These are phyloP conservation scores for Penicillium roqueforti DNA, from an alignment of 495 filamentous ascomycete species.

Conservation along the genomic window DNA sequence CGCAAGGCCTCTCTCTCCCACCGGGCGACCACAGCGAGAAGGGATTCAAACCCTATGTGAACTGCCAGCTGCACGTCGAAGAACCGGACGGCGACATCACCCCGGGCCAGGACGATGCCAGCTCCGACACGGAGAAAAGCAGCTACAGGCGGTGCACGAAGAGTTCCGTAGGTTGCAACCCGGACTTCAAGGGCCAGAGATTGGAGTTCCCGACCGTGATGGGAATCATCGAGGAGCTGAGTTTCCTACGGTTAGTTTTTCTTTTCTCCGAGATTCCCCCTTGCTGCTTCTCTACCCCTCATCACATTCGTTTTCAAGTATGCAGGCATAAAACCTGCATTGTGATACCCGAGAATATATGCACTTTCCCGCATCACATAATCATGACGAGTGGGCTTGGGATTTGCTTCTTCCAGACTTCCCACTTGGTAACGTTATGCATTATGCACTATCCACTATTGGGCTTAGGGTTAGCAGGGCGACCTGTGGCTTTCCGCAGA, in stretches of 20 bases:
- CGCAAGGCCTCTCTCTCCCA: conserved; percentile 49
- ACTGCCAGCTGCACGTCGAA: conserved; percentile 76
- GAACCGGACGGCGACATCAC: conserved; percentile 35
- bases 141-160: conserved; percentile 69
- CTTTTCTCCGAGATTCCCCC: not conserved
- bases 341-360: conserved; percentile 5
- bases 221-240: conserved; percentile 70
- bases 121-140: conserved; percentile 45
- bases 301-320: not conserved
- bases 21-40: conserved; percentile 49
- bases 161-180: conserved; percentile 55
- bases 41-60: conserved; percentile 72
- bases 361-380: not conserved
- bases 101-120: conserved; percentile 35
- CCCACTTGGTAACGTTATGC: not conserved
- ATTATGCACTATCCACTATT: too few species aligned
- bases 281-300: not conserved
- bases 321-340: conserved; percentile 6
- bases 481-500: conserved; percentile 7
- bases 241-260: conserved; percentile 66
- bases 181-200: conserved; percentile 65
- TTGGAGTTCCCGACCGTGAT: conserved; percentile 57
- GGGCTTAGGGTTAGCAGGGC: conserved; percentile 4
- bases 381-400: not conserved
- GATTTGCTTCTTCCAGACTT: conserved; percentile 3